These are phyloP conservation scores for Excoecaria agallocha DNA, from an alignment of 345 rosid species.

Conservation along the genomic window DNA sequence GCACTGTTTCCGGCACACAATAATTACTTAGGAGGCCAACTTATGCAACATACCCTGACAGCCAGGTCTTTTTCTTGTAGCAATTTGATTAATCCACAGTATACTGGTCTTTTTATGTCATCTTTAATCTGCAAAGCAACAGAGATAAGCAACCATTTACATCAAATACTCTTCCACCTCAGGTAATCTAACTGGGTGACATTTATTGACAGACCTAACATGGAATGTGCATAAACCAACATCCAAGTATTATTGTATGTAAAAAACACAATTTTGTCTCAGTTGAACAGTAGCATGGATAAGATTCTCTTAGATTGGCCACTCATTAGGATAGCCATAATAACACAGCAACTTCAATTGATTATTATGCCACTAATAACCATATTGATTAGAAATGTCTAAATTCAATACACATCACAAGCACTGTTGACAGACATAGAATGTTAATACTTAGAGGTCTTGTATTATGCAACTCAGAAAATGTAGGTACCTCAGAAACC, in stretches of 20 bases:
- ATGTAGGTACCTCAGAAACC: slow-evolving; percentile 85
- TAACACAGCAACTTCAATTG: neutral
- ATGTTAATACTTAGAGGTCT: neutral
- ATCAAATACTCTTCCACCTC: neutral
- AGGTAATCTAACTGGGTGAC: neutral
- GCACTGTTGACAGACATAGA: neutral
- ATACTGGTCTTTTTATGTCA: slow-evolving; percentile 86
- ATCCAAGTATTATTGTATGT: neutral
- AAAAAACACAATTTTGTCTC: neutral
- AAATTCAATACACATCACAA: neutral
- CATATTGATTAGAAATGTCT: neutral
- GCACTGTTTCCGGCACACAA: neutral
- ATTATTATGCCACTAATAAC: neutral
- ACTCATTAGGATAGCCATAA: neutral
- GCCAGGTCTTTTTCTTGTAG: slow-evolving; percentile 79
- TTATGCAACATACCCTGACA: slow-evolving; percentile 63
- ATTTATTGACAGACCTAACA: neutral
- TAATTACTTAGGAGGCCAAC: slow-evolving; percentile 11
- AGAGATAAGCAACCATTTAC: slow-evolving; percentile 25
- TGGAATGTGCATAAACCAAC: neutral
- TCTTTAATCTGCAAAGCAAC: slow-evolving; percentile 66
- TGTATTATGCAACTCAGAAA: slow-evolving; percentile 12
- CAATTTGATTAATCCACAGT: slow-evolving; percentile 80
- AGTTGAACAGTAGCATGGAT: neutral
- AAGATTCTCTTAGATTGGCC: neutral